Base-by-base conservation (phyloP, 306 rosid genomes). In the Cicer yamashitae region DNA sequence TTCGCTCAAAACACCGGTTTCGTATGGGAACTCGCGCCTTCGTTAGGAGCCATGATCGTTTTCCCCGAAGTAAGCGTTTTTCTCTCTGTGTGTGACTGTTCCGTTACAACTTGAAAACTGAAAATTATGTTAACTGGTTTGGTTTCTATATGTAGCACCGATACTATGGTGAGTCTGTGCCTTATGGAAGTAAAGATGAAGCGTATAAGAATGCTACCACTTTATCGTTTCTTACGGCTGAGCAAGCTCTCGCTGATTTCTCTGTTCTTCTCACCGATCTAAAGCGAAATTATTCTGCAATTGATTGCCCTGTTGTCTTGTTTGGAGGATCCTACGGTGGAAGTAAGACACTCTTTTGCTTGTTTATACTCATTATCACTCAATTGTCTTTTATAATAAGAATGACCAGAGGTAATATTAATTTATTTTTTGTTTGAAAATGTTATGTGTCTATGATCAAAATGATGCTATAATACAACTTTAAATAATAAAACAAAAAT, bases 281-380 rank as follows among this genome's bases (percentile, higher is more conserved):
- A 5, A 93, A 93, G 84, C 83, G 79, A 6, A 86, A 90, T 65
- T 77, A 79, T 3, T 86, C 88, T 4, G 92, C 96, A 6, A 70
- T 58, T 50, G 85, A 70, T 60, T 87, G 86, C 76, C 98, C 98
- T 1, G 94, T 90, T 62, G 94, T 93, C 15, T 83, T 93, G 63
- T 93, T 93, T 60, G 98, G 98, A 40, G 98, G 98, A 74, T 93
- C 98, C 4, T 93, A 93, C 13, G 98, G 98, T 52, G 98, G 98
- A 90, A 93, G 96, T 93, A 81, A 80, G 90, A 48, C 37, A 56
- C 41, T 47, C 25, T 40, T 60, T 60, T 9, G 30, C 1, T 70
- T 25, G 6, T 15, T 14, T 30, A 30, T 30, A 25, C 34, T 30
- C 34, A 0, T 30, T 30, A 30, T 3, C 0, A 30, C 34, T 30